Percentiles rank a stretch among this genome's conserved stretches.
Evolutionary conservation across 441 rosid species (phyloP).

Genomic region (Mallotus repandus): DNA sequence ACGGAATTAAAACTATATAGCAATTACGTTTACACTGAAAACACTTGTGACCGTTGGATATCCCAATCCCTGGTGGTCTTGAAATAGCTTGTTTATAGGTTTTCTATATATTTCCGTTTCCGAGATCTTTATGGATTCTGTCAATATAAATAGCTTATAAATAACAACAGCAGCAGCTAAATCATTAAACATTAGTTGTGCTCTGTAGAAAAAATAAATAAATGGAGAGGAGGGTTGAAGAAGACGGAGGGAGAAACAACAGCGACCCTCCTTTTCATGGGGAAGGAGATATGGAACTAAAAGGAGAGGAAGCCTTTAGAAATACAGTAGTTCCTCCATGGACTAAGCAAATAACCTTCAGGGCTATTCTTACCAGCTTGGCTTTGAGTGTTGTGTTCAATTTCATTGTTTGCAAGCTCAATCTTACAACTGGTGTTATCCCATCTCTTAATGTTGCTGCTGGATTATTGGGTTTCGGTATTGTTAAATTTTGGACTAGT

Average conservation of each 20-base stretch:
- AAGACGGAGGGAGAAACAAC: conserved; percentile 7
- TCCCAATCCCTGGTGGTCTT: not conserved
- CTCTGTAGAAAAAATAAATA: not conserved
- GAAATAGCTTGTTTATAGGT: too few relatives aligned
- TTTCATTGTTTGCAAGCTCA: conserved; percentile 85
- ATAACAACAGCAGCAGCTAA: not conserved
- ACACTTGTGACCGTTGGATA: not conserved
- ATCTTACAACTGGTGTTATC: conserved; percentile 85
- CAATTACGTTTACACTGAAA: too few relatives aligned
- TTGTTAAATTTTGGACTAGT: conserved; percentile 56
- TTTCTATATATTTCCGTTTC: not conserved
- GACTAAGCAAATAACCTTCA: conserved; percentile 59
- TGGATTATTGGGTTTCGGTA: conserved; percentile 71
- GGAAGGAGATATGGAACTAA: not conserved
- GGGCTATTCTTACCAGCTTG: conserved; percentile 63
- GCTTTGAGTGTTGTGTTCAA: conserved; percentile 61
- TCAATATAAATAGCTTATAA: too few relatives aligned
- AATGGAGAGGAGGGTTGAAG: not conserved
- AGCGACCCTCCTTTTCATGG: not conserved
- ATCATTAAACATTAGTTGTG: not conserved
- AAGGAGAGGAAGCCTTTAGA: conserved; percentile 58
- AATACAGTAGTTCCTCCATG: conserved; percentile 56
- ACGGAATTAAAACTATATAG: too few relatives aligned
- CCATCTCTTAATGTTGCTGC: conserved; percentile 90
- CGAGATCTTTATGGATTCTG: not conserved